Evolutionary conservation across 352 stramenopile species (phyloP).

Genomic region (Aphanomyces astaci): DNA sequence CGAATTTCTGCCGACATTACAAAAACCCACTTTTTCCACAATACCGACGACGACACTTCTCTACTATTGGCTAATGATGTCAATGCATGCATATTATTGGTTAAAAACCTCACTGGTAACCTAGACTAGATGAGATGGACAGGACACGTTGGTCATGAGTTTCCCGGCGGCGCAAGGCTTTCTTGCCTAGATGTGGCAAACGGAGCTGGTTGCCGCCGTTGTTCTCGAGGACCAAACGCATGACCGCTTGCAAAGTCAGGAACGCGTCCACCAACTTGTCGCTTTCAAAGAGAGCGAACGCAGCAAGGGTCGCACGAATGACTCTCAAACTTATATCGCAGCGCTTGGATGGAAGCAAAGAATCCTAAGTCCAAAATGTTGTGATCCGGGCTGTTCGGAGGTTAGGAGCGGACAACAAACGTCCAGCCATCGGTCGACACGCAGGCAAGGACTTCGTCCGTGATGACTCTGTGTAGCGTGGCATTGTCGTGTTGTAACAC

Average conservation of each 20-base stretch:
- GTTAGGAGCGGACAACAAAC: constrained; percentile 26
- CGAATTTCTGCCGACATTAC: neutral
- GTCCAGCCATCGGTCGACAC: constrained; percentile 23
- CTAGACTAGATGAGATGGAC: neutral
- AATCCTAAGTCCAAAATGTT: constrained; percentile 31
- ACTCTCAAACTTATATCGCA: constrained; percentile 23
- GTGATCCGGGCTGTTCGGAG: constrained; percentile 27
- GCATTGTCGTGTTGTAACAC: constrained; percentile 31
- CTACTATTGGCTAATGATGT: neutral
- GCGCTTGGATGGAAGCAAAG: constrained; percentile 27
- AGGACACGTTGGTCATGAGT: neutral
- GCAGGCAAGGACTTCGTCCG: constrained; percentile 23
- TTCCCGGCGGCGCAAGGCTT: neutral
- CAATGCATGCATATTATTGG: neutral
- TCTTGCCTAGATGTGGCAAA: neutral
- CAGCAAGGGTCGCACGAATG: neutral
- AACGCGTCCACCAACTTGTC: constrained; percentile 21
- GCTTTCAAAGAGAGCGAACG: neutral
- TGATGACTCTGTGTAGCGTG: constrained; percentile 15
- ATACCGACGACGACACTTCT: neutral
- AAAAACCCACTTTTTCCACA: neutral
- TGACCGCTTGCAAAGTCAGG: neutral
- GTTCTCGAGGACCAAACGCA: neutral
- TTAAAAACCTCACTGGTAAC: neutral
- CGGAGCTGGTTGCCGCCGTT: neutral